phyloP scores from a whole-genome alignment of 1,284 basidiomycete genomes.

The Somion occarium region DNA sequence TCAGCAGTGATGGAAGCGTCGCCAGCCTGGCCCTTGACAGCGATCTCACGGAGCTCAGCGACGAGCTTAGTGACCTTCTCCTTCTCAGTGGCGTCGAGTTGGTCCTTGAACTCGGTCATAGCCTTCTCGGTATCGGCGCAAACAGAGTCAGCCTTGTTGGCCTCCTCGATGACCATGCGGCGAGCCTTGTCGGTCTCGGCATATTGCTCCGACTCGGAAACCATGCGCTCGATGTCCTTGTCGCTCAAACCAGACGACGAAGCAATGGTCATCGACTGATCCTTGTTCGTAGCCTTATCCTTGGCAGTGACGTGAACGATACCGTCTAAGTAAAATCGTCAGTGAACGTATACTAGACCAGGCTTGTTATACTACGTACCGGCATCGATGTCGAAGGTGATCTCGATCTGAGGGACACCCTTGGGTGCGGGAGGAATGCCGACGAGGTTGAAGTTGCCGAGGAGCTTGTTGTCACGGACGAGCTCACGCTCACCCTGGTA shows the following conservation, averaged over 20 bases:
- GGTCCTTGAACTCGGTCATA: slow-evolving; percentile 97
- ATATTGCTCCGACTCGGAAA: slow-evolving; percentile 90
- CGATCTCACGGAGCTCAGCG: slow-evolving; percentile 84
- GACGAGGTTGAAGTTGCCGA: slow-evolving; percentile 98
- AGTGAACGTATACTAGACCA: neutral
- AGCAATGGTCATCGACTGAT: slow-evolving; percentile 96
- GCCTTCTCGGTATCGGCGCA: slow-evolving; percentile 95
- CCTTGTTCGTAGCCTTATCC: slow-evolving; percentile 97
- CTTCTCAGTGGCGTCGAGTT: slow-evolving; percentile 89
- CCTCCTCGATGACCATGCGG: slow-evolving; percentile 88
- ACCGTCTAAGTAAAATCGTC: slow-evolving; percentile 51
- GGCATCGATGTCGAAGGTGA: slow-evolving; percentile 98
- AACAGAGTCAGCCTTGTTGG: slow-evolving; percentile 96
- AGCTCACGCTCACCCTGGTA: slow-evolving; percentile 99
- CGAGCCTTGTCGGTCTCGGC: slow-evolving; percentile 91
- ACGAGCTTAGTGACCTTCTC: slow-evolving; percentile 90
- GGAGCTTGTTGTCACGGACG: slow-evolving; percentile 96
- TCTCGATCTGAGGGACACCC: slow-evolving; percentile 98
- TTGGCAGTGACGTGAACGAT: slow-evolving; percentile 97
- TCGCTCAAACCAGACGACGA: slow-evolving; percentile 96
- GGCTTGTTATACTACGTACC: slow-evolving; percentile 44
- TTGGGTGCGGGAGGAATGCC: slow-evolving; percentile 97
- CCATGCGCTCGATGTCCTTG: slow-evolving; percentile 98
- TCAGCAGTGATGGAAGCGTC: slow-evolving; percentile 83
- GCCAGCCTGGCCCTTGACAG: slow-evolving; percentile 86